Base-by-base conservation (phyloP, 2,329 filamentous ascomycete genomes). In the Penicillium vulpinum region DNA sequence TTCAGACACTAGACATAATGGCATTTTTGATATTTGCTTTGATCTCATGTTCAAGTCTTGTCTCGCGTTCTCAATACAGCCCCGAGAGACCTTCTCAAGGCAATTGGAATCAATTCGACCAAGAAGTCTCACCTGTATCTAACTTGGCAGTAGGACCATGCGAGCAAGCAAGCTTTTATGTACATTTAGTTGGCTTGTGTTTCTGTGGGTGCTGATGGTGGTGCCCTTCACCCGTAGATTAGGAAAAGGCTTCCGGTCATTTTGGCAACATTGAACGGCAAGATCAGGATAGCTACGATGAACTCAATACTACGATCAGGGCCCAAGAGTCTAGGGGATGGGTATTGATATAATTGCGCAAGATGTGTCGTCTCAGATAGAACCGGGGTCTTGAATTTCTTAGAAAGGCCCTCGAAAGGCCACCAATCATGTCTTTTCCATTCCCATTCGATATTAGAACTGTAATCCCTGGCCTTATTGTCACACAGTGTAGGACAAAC, bases 111-210 rank as follows among this genome's bases (percentile, higher is more conserved):
- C 10, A 85, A 86, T 70, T 80, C 91, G 66, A 91, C 88, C 0
- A 82, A 79, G 54, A 83, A 86, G 62, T 89, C 89, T 1, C 85
- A 88, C 67, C 78, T 87, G 6, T 88, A 91, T 10, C 78, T 96
- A 89, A 5, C 3, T 91, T 0, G 92, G 92, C 0, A 66, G 72
- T 35, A 88, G 93, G 73, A 96, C 96, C 73, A 83, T 16, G 75
- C 79, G 5, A 75, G 6, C 29, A 80, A 55, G 88, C 85, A 80
- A 55, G 88, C 85, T 3, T 92, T 88, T 85, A 83, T 83, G 63
- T 93, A 88, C 71, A 86, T 87, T 72, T 80, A 92, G 15, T 70
- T 97, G 35, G 96, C 91, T 75, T 97, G 96, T 75, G 91, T 91
- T 1, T 91, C 92, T 92, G 88, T 92, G 74, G 80, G 84, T n/a